Evolutionary conservation across 1,284 basidiomycete genomes (phyloP), one percentile per base, ranked within the genome.

Genomic region (Cryptococcus wingfieldii): DNA sequence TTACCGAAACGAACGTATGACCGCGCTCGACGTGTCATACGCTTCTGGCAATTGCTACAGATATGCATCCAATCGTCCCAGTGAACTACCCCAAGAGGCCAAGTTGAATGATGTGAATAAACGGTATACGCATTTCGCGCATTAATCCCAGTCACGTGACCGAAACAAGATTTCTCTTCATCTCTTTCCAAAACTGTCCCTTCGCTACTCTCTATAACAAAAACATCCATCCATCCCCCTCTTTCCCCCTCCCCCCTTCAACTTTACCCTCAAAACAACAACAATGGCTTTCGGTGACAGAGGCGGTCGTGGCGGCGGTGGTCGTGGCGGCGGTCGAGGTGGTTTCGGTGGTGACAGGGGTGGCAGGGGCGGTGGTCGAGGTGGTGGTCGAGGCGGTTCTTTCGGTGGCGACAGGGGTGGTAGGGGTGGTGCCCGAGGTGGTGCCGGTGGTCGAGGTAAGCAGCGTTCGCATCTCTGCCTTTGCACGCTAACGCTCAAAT

Each of bases 201-300:
- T 47, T 47, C 31, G 31, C 31, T 34, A 34, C 31, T 34, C 31
- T 34, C 31, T 34, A 10, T 34, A 34, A 10, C 10, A 27, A 47
- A 28, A 27, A 25, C 46, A n/a, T 34, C 16, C 44, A 28, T 25
- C 19, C n/a, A 28, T 34, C 46, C 42, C 25, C 16, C 46, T 25
- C 45, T 16, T 27, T 46, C 25, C 28, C 25, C 41, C 46, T 31
- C 28, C 12, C 46, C 23, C 46, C 42, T 44, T 23, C n/a, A 25
- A n/a, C 34, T 18, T 28, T 39, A 18, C 16, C 39, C 43, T 19
- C 38, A 38, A 57, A 51, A 48, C 41, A 47, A 19, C 43, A 50
- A 68, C 56, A 66, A 78, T 78, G 77, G 73, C 73, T 60, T 78
- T 77, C 68, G 77, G 77, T 57, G 81, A 77, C 47, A 77, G 79